phyloP scores from a whole-genome alignment of 768 basidiomycete genomes.

The Tephrocybe sp. region DNA sequence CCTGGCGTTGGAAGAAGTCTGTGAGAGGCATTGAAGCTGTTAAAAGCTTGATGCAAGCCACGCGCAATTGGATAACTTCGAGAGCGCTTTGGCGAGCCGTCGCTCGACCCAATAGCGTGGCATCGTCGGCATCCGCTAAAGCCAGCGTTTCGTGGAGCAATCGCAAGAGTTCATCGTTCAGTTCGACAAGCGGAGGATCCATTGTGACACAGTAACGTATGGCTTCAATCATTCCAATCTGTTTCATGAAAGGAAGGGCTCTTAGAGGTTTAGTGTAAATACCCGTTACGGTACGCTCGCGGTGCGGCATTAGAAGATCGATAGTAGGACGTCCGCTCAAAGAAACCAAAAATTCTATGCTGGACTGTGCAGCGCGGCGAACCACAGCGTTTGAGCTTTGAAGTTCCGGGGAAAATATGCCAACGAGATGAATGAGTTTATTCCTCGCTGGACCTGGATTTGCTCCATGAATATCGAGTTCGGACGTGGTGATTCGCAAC shows the following conservation, averaged over 20 bases:
- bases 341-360: conserved; percentile 74
- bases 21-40: conserved; percentile 94
- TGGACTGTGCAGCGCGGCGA: conserved; percentile 78
- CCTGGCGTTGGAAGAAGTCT: conserved; percentile 87
- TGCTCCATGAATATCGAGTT: conserved; percentile 44
- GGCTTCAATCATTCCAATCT: conserved; percentile 97
- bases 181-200: conserved; percentile 84
- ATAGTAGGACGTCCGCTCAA: conserved; percentile 67
- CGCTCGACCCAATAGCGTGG: conserved; percentile 72
- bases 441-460: conserved; percentile 40
- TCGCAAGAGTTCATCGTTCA: conserved; percentile 89
- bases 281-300: conserved; percentile 82
- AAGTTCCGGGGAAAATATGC: conserved; percentile 86
- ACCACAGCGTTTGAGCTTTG: conserved; percentile 85
- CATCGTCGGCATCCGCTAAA: conserved; percentile 92
- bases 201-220: conserved; percentile 91
- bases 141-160: conserved; percentile 92
- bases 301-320: conserved; percentile 80
- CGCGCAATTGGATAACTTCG: conserved; percentile 86
- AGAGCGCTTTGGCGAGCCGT: conserved; percentile 72
- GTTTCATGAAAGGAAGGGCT: conserved; percentile 90
- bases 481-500: conserved; percentile 55
- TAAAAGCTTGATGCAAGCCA: conserved; percentile 89
- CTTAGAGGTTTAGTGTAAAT: conserved; percentile 97
- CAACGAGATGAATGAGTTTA: conserved; percentile 66